Evolutionary conservation across 805 yeast species (phyloP).

Genomic region (Candida awuae): DNA sequence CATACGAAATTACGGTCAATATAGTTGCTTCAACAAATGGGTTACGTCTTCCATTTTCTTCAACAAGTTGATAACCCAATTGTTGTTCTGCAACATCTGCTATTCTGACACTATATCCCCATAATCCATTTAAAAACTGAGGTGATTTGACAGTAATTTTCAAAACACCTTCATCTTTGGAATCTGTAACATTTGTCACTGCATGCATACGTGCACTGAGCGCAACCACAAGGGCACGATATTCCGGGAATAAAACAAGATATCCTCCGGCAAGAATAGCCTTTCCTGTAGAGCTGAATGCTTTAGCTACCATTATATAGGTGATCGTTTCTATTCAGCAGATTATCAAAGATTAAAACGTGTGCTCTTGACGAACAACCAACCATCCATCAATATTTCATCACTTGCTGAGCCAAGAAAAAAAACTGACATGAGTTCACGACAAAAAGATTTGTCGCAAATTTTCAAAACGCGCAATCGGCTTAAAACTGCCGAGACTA

Average conservation of each 20-base stretch:
- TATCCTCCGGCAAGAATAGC: slow-evolving; percentile 94
- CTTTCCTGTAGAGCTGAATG: slow-evolving; percentile 92
- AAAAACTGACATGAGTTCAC: too few species aligned
- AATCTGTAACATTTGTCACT: slow-evolving; percentile 9
- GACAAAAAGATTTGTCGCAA: too few species aligned
- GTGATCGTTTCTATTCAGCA: background rate
- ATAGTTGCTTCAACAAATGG: slow-evolving; percentile 71
- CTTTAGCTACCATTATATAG: slow-evolving; percentile 22
- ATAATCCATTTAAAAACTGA: slow-evolving; percentile 63
- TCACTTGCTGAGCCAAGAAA: too few species aligned
- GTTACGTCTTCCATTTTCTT: slow-evolving; percentile 32
- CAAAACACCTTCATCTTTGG: slow-evolving; percentile 8
- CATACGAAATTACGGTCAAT: slow-evolving; percentile 45
- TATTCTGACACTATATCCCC: slow-evolving; percentile 44
- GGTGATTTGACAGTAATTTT: slow-evolving; percentile 54
- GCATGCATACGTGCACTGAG: slow-evolving; percentile 88
- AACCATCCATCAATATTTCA: too few species aligned
- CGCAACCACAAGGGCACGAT: slow-evolving; percentile 75
- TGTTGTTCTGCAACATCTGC: slow-evolving; percentile 11
- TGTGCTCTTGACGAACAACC: too few species aligned
- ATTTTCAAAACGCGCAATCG: too few species aligned
- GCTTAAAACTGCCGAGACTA: too few species aligned
- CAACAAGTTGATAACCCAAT: slow-evolving; percentile 8
- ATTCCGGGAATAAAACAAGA: slow-evolving; percentile 72
- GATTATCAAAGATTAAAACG: too few species aligned